Percentiles rank a stretch among this genome's conserved stretches.
These are phyloP conservation scores for Mycena albidolilacea DNA, from an alignment of 768 basidiomycete species.

Conservation along the genomic window DNA sequence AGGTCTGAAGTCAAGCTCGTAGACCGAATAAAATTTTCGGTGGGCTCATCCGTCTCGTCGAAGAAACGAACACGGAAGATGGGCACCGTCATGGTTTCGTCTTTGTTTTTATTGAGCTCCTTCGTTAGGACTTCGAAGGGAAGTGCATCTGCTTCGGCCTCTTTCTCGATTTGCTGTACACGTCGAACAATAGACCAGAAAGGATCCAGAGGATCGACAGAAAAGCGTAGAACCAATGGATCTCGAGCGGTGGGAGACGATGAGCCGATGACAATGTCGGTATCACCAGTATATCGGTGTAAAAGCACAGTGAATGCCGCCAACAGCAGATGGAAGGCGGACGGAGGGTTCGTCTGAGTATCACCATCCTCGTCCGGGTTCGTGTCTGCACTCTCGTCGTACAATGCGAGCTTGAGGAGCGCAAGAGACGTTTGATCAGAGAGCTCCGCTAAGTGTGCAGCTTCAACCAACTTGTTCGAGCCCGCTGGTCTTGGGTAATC, in stretches of 20 bases:
- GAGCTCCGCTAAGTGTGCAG: conserved; percentile 80
- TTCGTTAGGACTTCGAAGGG: conserved; percentile 85
- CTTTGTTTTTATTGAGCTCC: conserved; percentile 76
- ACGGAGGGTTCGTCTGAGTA: conserved; percentile 64
- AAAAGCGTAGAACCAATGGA: conserved; percentile 87
- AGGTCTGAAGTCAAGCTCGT: conserved; percentile 93
- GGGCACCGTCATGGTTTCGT: conserved; percentile 72
- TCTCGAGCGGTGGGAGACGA: conserved; percentile 83
- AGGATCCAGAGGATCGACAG: conserved; percentile 87
- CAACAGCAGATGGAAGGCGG: conserved; percentile 92
- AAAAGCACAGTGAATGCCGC: conserved; percentile 93
- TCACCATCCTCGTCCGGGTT: conserved; percentile 65
- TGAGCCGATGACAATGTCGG: conserved; percentile 91
- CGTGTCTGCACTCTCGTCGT: conserved; percentile 67
- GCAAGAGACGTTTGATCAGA: conserved; percentile 82
- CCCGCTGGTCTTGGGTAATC: conserved; percentile 92
- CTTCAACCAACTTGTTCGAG: conserved; percentile 85
- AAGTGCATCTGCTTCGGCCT: conserved; percentile 86
- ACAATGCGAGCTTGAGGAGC: conserved; percentile 86
- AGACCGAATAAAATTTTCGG: conserved; percentile 80
- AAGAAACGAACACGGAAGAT: conserved; percentile 98
- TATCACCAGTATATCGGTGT: conserved; percentile 96
- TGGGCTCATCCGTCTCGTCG: conserved; percentile 86
- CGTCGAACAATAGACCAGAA: conserved; percentile 92
- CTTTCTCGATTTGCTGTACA: conserved; percentile 86